Percentiles rank a stretch among this genome's conserved stretches.
phyloP scores from a whole-genome alignment of 306 rosid species.

The Citrullus amarus region DNA sequence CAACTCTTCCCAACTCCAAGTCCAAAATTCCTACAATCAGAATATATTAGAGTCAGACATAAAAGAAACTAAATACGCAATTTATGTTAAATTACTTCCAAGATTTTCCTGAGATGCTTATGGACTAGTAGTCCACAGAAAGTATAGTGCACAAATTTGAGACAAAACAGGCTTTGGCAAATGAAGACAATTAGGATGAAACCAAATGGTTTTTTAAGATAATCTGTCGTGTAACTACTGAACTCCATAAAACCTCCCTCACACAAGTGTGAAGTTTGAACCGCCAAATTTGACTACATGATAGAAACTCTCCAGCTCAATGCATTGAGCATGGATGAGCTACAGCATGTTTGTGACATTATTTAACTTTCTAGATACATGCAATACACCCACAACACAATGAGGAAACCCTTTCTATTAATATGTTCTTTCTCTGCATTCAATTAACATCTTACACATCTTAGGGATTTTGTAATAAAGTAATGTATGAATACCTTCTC shows the following conservation, averaged over 20 bases:
- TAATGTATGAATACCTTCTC: slow-evolving; percentile 31
- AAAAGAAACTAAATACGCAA: background rate
- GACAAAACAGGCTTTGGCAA: background rate
- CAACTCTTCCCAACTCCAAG: slow-evolving; percentile 95
- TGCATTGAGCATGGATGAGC: background rate
- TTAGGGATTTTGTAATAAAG: background rate
- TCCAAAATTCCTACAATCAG: slow-evolving; percentile 68
- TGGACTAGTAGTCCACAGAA: background rate
- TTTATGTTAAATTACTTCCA: background rate
- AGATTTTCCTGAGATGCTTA: background rate
- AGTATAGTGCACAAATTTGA: background rate
- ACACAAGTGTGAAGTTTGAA: background rate
- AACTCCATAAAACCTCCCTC: background rate
- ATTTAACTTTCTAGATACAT: background rate
- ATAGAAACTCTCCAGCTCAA: background rate
- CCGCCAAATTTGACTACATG: background rate
- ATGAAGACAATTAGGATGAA: background rate
- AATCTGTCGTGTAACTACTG: background rate
- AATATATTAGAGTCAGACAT: slow-evolving; percentile 13
- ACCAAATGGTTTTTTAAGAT: background rate
- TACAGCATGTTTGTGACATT: background rate
- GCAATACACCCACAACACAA: background rate
- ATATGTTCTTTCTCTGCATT: background rate
- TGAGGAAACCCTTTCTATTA: background rate
- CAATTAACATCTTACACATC: background rate